Evolutionary conservation across 768 basidiomycete species (phyloP).

Genomic region (Calocera cornea): DNA sequence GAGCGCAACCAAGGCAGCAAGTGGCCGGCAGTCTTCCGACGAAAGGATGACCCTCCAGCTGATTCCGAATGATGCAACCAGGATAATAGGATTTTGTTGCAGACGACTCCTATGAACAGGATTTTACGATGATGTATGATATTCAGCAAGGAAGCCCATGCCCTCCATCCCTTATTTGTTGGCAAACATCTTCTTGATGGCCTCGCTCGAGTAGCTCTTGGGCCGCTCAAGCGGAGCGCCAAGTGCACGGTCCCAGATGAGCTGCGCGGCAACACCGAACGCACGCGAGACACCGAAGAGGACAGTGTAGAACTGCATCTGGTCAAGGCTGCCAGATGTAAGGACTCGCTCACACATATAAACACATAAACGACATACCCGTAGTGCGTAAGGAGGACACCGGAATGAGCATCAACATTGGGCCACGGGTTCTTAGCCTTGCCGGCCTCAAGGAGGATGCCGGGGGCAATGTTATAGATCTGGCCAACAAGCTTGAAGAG

Average conservation of each 20-base stretch:
- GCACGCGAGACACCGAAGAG: conserved; percentile 94
- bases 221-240: conserved; percentile 84
- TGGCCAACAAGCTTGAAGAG: conserved; percentile 90
- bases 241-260: conserved; percentile 87
- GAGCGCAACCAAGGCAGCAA: conserved; percentile 82
- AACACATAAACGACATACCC: conserved; percentile 23
- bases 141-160: background rate
- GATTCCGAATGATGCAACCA: background rate
- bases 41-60: conserved; percentile 31
- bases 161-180: conserved; percentile 27
- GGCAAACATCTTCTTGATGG: conserved; percentile 66
- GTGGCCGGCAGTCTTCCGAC: conserved; percentile 80
- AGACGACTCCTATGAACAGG: background rate
- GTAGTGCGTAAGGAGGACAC: conserved; percentile 73
- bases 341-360: background rate
- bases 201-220: conserved; percentile 76
- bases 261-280: conserved; percentile 75
- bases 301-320: conserved; percentile 96
- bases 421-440: conserved; percentile 94
- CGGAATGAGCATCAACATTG: conserved; percentile 95
- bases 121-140: background rate
- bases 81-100: background rate
- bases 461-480: conserved; percentile 76
- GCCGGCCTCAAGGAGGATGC: conserved; percentile 80
- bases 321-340: conserved; percentile 39